These are phyloP conservation scores for Ophiocordyceps polyrhachis-furcata DNA, from an alignment of 2,329 filamentous ascomycete species.

Conservation along the genomic window DNA sequence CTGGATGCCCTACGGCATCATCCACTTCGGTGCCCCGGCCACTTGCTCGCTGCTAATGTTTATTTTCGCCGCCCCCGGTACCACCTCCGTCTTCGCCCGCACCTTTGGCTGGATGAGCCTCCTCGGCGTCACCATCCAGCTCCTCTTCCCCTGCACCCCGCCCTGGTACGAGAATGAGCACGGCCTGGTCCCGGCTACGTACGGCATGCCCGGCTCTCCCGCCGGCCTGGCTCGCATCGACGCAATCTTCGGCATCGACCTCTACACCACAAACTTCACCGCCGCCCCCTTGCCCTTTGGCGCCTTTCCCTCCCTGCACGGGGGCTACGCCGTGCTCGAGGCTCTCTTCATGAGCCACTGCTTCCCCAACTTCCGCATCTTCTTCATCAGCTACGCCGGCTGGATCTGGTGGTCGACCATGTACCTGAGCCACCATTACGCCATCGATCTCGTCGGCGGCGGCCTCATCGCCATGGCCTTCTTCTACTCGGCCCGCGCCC, in stretches of 20 bases:
- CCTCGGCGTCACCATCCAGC: slow-evolving; percentile 68
- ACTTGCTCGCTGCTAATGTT: slow-evolving; percentile 67
- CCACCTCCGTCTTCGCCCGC: slow-evolving; percentile 65
- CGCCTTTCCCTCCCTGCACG: slow-evolving; percentile 85
- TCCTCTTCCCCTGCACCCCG: slow-evolving; percentile 82
- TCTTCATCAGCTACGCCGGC: slow-evolving; percentile 68
- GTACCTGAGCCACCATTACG: slow-evolving; percentile 96
- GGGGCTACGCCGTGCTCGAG: slow-evolving; percentile 73
- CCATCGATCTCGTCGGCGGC: slow-evolving; percentile 77
- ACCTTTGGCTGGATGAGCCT: slow-evolving; percentile 90
- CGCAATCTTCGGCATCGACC: slow-evolving; percentile 70
- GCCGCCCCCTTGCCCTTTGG: slow-evolving; percentile 85
- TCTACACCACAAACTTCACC: slow-evolving; percentile 86
- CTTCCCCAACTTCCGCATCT: slow-evolving; percentile 63
- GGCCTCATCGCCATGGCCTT: slow-evolving; percentile 59
- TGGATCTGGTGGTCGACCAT: slow-evolving; percentile 99
- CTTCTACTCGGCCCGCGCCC: slow-evolving; percentile 66
- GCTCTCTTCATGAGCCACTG: slow-evolving; percentile 85
- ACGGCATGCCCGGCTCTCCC: slow-evolving; percentile 76
- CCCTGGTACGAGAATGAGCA: slow-evolving; percentile 96
- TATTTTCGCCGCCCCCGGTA: slow-evolving; percentile 73
- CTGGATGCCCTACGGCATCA: slow-evolving; percentile 83
- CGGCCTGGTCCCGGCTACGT: slow-evolving; percentile 77
- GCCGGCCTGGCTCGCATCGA: slow-evolving; percentile 82
- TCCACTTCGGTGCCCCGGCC: slow-evolving; percentile 74